Percentiles rank a stretch among this genome's conserved stretches.
Conservation (phyloP, 257 asterid species). For the Misopates orontium region DNA sequence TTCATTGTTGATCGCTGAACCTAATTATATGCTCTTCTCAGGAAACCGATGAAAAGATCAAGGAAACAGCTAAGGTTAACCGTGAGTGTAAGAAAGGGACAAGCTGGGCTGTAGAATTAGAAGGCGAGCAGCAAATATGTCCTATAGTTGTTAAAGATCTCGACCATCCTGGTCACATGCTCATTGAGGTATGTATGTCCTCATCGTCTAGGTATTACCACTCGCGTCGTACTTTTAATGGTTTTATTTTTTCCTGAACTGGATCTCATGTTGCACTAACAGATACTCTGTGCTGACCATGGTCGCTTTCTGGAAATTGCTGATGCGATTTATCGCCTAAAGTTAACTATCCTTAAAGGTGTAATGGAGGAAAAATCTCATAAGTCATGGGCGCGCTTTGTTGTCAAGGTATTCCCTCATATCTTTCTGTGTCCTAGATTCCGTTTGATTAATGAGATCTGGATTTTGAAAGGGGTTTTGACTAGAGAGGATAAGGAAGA, state of each 20-base stretch:
- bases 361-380: slow-evolving; percentile 58
- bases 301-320: slow-evolving; percentile 78
- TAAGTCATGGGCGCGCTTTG: slow-evolving; percentile 67
- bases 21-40: slow-evolving; percentile 25
- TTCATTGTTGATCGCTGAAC: slow-evolving; percentile 1
- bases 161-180: slow-evolving; percentile 79
- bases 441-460: too few species aligned
- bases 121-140: slow-evolving; percentile 53
- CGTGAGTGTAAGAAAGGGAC: slow-evolving; percentile 50
- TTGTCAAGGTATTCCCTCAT: slow-evolving; percentile 72
- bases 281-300: slow-evolving; percentile 79
- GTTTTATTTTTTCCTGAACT: slow-evolving; percentile 8
- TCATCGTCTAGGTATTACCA: neutral
- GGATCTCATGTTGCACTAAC: slow-evolving; percentile 21
- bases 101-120: slow-evolving; percentile 90
- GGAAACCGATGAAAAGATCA: slow-evolving; percentile 42
- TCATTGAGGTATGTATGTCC: slow-evolving; percentile 70
- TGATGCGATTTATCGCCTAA: slow-evolving; percentile 68
- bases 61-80: slow-evolving; percentile 38
- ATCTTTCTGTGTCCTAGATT: too few species aligned
- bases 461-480: too few species aligned
- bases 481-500: too few species aligned
- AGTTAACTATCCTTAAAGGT: slow-evolving; percentile 72
- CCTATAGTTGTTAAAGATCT: slow-evolving; percentile 89
- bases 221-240: slow-evolving; percentile 1